Conservation (phyloP, 768 basidiomycete species). For the Lentinus tigrinus region DNA sequence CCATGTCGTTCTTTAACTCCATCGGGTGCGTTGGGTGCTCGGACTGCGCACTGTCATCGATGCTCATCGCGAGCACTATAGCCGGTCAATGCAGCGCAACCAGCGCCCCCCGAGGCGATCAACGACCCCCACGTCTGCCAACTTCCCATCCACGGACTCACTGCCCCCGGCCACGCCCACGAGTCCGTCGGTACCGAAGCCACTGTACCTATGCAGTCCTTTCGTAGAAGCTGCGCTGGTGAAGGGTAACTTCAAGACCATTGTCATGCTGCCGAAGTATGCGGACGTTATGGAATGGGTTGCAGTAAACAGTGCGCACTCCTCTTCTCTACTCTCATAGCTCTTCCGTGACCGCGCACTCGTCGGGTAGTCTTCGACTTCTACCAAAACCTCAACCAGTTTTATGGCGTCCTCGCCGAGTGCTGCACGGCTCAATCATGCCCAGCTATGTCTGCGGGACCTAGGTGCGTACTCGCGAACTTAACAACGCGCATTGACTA, state of each 20-base stretch:
- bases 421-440: conserved; percentile 89
- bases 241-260: conserved; percentile 98
- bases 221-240: conserved; percentile 95
- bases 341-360: no score
- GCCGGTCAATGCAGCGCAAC: conserved; percentile 74
- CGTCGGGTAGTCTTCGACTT: conserved; percentile 82
- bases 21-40: conserved; percentile 55
- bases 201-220: conserved; percentile 88
- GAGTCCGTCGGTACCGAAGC: conserved; percentile 49
- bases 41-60: background rate
- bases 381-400: conserved; percentile 95
- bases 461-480: conserved; percentile 59
- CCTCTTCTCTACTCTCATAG: no score
- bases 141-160: conserved; percentile 46
- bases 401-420: conserved; percentile 92
- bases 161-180: conserved; percentile 41
- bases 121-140: conserved; percentile 70
- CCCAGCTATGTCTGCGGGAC: conserved; percentile 89
- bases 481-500: no score
- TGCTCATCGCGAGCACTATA: conserved; percentile 28
- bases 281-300: conserved; percentile 98
- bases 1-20: conserved; percentile 83
- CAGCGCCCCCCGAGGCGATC: conserved; percentile 72
- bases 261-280: conserved; percentile 94
- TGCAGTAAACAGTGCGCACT: conserved; percentile 80